phyloP scores from a whole-genome alignment of 768 basidiomycete species.

The Kwoniella sp. region DNA sequence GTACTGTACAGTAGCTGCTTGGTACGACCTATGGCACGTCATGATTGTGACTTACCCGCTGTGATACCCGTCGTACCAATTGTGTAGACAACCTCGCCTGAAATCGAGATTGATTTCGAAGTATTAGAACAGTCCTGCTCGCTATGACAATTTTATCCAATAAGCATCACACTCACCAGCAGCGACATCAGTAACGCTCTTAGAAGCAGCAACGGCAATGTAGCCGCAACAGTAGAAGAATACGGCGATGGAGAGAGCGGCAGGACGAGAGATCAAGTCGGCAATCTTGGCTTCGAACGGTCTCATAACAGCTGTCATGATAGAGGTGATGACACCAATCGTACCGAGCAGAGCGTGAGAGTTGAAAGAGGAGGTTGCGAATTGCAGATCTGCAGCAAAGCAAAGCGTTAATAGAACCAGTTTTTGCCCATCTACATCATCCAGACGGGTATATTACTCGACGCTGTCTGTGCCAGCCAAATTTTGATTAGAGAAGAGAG shows the following conservation, averaged over 20 bases:
- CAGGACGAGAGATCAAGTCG: slow-evolving; percentile 47
- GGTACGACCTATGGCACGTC: too few species aligned
- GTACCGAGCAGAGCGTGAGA: slow-evolving; percentile 50
- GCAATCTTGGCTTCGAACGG: slow-evolving; percentile 50
- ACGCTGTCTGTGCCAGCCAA: too few species aligned
- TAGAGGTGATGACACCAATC: slow-evolving; percentile 45
- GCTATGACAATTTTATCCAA: too few species aligned
- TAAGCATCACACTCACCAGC: slow-evolving; percentile 12
- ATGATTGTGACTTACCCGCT: not conserved
- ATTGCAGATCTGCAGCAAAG: slow-evolving; percentile 14
- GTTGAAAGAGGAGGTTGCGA: slow-evolving; percentile 50
- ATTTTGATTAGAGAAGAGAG: too few species aligned
- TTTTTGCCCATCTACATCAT: too few species aligned
- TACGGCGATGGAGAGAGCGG: slow-evolving; percentile 36
- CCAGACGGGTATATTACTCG: too few species aligned
- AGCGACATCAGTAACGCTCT: slow-evolving; percentile 42
- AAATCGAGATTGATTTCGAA: not conserved
- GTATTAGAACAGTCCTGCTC: too few species aligned
- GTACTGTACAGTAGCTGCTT: too few species aligned
- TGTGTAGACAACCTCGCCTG: slow-evolving; percentile 33
- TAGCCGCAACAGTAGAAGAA: slow-evolving; percentile 48
- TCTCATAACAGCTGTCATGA: slow-evolving; percentile 43
- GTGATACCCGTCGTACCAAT: slow-evolving; percentile 31
- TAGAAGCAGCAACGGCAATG: slow-evolving; percentile 39
- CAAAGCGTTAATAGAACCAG: not conserved